Percentiles rank a stretch among this genome's conserved stretches.
Conservation (phyloP, 2,329 filamentous ascomycete genomes). For the Ophiocordyceps camponoti-leonardi region DNA sequence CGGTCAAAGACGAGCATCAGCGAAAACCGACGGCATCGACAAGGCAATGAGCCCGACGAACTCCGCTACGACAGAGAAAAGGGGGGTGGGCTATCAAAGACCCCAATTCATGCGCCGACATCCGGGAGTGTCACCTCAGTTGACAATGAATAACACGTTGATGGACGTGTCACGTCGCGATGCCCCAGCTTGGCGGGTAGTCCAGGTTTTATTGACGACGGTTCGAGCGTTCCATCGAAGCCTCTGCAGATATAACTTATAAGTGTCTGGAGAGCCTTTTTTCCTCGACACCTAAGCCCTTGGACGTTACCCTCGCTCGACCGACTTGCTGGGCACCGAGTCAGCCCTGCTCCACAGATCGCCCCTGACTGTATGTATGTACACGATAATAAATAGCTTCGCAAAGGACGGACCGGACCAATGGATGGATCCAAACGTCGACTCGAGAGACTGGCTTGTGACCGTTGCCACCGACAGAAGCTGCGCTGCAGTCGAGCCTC, state of each 20-base stretch:
- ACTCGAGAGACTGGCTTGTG: constrained; percentile 1
- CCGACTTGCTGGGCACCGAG: neutral
- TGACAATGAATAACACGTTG: neutral
- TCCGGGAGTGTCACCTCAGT: neutral
- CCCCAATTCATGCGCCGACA: neutral
- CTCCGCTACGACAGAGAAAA: neutral
- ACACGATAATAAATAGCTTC: neutral
- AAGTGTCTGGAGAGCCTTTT: neutral
- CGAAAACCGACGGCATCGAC: neutral
- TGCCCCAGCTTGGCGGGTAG: neutral
- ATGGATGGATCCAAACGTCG: constrained; percentile 1
- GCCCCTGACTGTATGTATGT: neutral
- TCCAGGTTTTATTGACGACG: neutral
- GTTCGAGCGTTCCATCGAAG: neutral
- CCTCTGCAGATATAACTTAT: neutral
- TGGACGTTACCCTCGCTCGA: neutral
- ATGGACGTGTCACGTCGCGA: neutral
- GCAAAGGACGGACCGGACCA: neutral
- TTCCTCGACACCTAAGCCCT: neutral
- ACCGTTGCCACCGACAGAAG: constrained; percentile 2
- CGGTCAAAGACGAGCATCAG: neutral
- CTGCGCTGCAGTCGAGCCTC: constrained; percentile 2
- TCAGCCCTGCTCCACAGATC: neutral
- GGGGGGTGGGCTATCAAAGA: neutral
- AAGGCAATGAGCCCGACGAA: neutral